Percentiles rank a stretch among this genome's conserved stretches.
phyloP scores from a whole-genome alignment of 192 early-diverging fungal species.

The Phlyctochytrium arcticum region DNA sequence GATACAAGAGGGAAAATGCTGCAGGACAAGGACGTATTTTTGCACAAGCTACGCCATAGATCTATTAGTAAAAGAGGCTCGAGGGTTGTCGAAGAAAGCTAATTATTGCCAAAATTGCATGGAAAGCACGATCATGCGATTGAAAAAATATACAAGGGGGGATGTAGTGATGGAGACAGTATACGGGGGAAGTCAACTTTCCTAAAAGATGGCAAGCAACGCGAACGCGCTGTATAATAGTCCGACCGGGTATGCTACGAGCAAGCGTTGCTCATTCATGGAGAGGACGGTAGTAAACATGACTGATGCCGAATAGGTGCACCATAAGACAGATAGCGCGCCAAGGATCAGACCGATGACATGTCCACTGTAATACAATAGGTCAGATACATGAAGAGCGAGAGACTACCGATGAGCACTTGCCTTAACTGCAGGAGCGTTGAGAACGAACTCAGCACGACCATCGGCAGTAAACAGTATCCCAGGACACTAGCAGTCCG shows the following conservation, averaged over 20 bases:
- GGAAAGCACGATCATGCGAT: too few species aligned
- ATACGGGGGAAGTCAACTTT: too few species aligned
- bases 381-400: neutral
- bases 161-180: too few species aligned
- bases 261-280: conserved; percentile 87
- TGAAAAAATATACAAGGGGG: too few species aligned
- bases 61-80: too few species aligned
- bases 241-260: conserved; percentile 92
- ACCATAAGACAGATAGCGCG: conserved; percentile 79
- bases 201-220: conserved; percentile 77
- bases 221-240: conserved; percentile 94
- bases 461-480: conserved; percentile 94
- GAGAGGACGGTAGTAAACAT: conserved; percentile 92
- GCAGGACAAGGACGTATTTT: too few species aligned
- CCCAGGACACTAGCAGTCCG: conserved; percentile 92
- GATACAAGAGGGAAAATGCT: too few species aligned
- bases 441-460: conserved; percentile 77
- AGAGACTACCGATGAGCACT: neutral
- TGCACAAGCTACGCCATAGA: too few species aligned
- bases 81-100: too few species aligned
- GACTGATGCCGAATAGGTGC: conserved; percentile 86
- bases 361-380: conserved; percentile 10
- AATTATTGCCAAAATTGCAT: neutral
- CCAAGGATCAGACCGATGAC: conserved; percentile 54
- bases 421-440: conserved; percentile 69